These are phyloP conservation scores for Nakazawaea wyomingensis DNA, from an alignment of 805 yeast species.

Conservation along the genomic window DNA sequence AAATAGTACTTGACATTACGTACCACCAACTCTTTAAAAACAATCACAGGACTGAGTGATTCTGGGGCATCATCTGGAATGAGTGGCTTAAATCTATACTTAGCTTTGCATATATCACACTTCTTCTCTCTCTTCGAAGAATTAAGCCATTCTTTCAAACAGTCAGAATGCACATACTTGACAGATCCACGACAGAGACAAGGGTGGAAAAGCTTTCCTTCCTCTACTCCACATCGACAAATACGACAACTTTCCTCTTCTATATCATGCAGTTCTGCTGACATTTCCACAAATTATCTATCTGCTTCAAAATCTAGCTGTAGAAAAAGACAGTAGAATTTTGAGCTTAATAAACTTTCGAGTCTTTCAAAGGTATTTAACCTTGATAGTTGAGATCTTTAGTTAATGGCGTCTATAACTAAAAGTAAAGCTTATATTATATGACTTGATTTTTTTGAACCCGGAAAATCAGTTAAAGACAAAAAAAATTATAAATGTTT, in stretches of 20 bases:
- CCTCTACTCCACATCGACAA: slow-evolving; percentile 87
- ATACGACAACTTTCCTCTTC: slow-evolving; percentile 73
- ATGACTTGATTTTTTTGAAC: no score
- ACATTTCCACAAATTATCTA: background rate
- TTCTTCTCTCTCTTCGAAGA: slow-evolving; percentile 57
- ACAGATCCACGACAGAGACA: slow-evolving; percentile 94
- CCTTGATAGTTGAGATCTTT: no score
- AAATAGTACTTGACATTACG: slow-evolving; percentile 20
- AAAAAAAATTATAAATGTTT: no score
- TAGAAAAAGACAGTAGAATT: no score
- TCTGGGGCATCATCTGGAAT: slow-evolving; percentile 41
- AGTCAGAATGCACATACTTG: slow-evolving; percentile 88
- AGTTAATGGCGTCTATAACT: no score
- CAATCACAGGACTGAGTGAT: slow-evolving; percentile 34
- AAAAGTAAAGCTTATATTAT: no score
- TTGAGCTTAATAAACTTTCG: no score
- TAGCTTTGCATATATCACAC: slow-evolving; percentile 86
- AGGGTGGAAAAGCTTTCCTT: slow-evolving; percentile 73
- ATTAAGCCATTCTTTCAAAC: slow-evolving; percentile 82
- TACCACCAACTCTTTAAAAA: slow-evolving; percentile 41
- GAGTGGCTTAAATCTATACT: slow-evolving; percentile 46
- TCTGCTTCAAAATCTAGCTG: no score
- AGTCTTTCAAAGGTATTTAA: no score
- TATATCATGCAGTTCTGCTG: background rate
- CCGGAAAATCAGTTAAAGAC: no score